phyloP scores from a whole-genome alignment of 2,329 filamentous ascomycete genomes.

The Juglanconis oblonga region DNA sequence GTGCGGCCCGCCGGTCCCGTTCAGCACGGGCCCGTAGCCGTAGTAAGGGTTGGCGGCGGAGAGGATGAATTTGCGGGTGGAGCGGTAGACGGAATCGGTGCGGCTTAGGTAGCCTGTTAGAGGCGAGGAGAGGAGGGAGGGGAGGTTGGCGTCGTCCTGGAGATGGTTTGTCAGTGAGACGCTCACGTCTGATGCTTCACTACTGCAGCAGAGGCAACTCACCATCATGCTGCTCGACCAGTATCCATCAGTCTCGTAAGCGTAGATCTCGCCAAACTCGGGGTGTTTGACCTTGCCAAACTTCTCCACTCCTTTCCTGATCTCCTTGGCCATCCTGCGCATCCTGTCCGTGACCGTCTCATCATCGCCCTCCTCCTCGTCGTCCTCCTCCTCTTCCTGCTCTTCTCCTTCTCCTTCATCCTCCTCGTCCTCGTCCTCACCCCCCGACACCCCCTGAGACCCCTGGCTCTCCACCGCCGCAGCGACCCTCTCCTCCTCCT shows the following conservation, averaged over 20 bases:
- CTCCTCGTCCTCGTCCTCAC: neutral
- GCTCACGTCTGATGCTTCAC: accelerated
- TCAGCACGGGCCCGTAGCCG: conserved; percentile 17
- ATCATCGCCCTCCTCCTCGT: neutral
- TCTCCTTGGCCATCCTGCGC: conserved; percentile 52
- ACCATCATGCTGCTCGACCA: conserved; percentile 19
- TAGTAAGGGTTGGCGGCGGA: conserved; percentile 62
- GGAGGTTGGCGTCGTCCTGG: conserved; percentile 55
- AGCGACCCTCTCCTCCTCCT: conserved; percentile 29
- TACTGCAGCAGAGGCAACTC: neutral
- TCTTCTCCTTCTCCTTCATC: neutral
- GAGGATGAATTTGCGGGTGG: conserved; percentile 66
- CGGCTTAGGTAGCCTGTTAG: conserved; percentile 49
- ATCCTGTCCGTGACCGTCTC: conserved; percentile 39
- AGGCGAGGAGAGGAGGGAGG: conserved; percentile 53
- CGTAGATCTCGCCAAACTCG: conserved; percentile 60
- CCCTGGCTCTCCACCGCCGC: neutral
- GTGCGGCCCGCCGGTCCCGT: conserved; percentile 27
- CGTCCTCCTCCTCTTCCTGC: neutral
- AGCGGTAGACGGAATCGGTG: conserved; percentile 56
- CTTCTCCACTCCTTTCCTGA: conserved; percentile 63
- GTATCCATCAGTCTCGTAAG: conserved; percentile 63
- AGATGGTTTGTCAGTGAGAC: neutral
- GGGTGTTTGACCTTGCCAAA: conserved; percentile 64
- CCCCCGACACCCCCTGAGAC: conserved; percentile 1